Evolutionary conservation across 2,329 filamentous ascomycete genomes (phyloP), one percentile per base, ranked within the genome.

Genomic region (Penicillium sp.): DNA sequence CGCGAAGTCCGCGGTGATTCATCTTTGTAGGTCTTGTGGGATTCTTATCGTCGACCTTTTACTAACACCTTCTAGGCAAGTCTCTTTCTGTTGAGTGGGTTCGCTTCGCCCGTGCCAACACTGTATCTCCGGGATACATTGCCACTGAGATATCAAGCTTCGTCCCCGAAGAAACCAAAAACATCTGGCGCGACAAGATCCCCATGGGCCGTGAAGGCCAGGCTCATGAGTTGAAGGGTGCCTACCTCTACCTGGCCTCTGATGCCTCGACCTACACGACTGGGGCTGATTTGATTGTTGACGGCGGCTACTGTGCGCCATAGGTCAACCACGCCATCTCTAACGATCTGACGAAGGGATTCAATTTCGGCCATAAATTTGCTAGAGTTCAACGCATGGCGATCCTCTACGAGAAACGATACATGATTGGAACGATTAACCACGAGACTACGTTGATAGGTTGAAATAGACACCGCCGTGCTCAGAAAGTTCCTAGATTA

Each of bases 231-330:
- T 80, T 95, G 64, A 92, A 93, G 78, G 91, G 90, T 18, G 88
- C 88, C 16, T 96, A 89, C 71, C 75, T 95, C 45, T 94, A 92
- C 74, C 79, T 95, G 53, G 88, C 89, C 16, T 90, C 87, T 13
- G 90, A 95, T 73, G 90, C 90, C 4, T 84, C 87, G n/a, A 89
- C 86, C 50, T 95, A 91, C 75, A 91, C 88, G 16, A 95, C 90
- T 8, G 91, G 86, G 0, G 79, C 83, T 9, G 87, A 92, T 71
- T 79, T 94, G 55, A 76, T 90, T 59, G 83, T 92, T 45, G 90
- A 94, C 70, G 90, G 90, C 56, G 89, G 89, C 51, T 91, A 91
- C 73, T 66, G 62, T 45, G 62, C 62, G 24, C 64, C 64, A 13
- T 67, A 58, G 52, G 27, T 43, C 24, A n/a, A 27, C 21, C 11